Evolutionary conservation across 75 land plant genomes (phyloP).

Genomic region (Adiantum capillusveneris): DNA sequence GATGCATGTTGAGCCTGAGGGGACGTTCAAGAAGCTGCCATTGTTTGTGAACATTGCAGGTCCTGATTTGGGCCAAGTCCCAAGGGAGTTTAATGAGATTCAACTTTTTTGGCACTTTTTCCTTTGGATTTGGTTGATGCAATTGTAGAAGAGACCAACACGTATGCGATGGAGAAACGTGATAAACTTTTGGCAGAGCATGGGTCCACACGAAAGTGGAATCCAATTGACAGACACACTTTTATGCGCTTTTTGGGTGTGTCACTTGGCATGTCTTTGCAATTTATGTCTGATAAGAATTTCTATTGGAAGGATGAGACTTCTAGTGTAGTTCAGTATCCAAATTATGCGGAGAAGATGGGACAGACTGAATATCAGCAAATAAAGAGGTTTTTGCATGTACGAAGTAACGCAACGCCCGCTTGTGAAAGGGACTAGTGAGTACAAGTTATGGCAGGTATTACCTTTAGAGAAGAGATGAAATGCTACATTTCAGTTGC

Average conservation of each 20-base stretch:
- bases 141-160: background rate
- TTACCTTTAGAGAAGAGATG: background rate
- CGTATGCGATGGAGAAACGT: background rate
- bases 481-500: background rate
- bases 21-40: no score
- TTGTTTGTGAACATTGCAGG: no score
- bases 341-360: background rate
- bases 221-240: background rate
- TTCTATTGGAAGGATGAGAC: background rate
- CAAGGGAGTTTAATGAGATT: no score
- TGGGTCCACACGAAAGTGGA: background rate
- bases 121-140: background rate
- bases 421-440: background rate
- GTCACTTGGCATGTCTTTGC: background rate
- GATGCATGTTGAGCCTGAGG: no score
- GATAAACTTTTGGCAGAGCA: background rate
- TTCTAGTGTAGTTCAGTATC: background rate
- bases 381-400: conserved; percentile 4
- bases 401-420: background rate
- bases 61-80: no score
- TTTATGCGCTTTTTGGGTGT: background rate
- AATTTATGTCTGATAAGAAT: background rate
- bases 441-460: background rate
- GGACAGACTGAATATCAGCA: background rate
- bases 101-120: background rate